Evolutionary conservation across 192 early-diverging fungal genomes (phyloP), one percentile per base, ranked within the genome.

Genomic region (Hyaloraphidium curvatum): DNA sequence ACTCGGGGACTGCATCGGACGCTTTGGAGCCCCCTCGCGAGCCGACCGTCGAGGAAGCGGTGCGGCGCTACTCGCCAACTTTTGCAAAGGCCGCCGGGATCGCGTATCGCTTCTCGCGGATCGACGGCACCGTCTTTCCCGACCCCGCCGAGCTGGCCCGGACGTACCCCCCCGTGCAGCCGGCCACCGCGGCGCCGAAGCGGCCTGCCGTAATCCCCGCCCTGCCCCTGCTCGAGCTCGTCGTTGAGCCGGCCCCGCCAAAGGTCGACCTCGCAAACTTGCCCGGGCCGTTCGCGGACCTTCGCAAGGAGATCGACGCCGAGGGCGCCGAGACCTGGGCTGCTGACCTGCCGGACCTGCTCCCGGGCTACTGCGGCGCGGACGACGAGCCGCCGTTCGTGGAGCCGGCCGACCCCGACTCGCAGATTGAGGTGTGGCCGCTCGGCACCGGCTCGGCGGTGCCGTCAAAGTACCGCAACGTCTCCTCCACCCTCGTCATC

Each of bases 371-470:
- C 14, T 35, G 50, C 23, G 27, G 53, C 17, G 52, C 66, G 33
- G 48, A 56, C 2, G 66, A 77, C 52, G 61, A 4, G 33, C 19
- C 17, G 0, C 17, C 25, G 21, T 19, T 25, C 14, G 51, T 19
- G 11, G 22, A 28, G 30, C 4, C 29, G 16, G 1, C 28, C 13
- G 30, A 19, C 3, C 0, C 26, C 28, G 19, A 22, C 28, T 14
- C 39, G 5, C 14, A 56, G n/a, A 19, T 52, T 13, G 26, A 27
- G 28, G 53, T 85, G 27, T 77, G 81, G 3, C 72, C 91, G 2
- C 77, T 97, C 11, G 94, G 94, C 27, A 97, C 94, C 0, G 94
- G 87, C 22, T 83, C 88, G 17, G 76, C 89, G 16, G 63, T 87
- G 28, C 91, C 94, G 2, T 82, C 79, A 22, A 83, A 83, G 54